A percentile compares a stretch with the other conserved stretches of the same genome.
phyloP scores from a whole-genome alignment of 495 filamentous ascomycete genomes.

The Thermochaetoides thermophila region DNA sequence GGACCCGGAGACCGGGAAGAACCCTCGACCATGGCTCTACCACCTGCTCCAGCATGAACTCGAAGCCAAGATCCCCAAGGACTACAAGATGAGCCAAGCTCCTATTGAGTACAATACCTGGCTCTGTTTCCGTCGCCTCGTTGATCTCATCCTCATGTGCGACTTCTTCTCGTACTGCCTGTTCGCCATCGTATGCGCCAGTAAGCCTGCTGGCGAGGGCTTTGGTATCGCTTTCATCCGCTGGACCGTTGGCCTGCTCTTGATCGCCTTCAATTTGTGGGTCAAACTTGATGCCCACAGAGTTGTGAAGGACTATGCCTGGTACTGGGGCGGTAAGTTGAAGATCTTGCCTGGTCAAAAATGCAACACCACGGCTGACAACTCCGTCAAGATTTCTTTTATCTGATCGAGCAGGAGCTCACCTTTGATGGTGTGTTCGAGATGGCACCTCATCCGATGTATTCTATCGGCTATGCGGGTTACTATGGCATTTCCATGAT shows the following conservation, averaged over 20 bases:
- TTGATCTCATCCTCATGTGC: slow-evolving; percentile 94
- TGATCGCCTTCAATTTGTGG: slow-evolving; percentile 96
- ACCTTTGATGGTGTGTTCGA: slow-evolving; percentile 98
- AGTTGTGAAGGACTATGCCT: slow-evolving; percentile 98
- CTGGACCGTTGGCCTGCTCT: slow-evolving; percentile 63
- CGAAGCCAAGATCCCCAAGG: slow-evolving; percentile 82
- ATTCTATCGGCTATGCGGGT: slow-evolving; percentile 93
- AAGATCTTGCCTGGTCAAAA: no score
- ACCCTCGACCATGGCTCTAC: slow-evolving; percentile 69
- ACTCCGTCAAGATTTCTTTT: slow-evolving; percentile 97
- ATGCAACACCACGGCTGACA: no score
- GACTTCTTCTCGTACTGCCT: slow-evolving; percentile 94
- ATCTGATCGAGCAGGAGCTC: slow-evolving; percentile 90
- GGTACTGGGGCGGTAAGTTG: slow-evolving; percentile 73
- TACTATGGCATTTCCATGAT: slow-evolving; percentile 99
- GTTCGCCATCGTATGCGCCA: slow-evolving; percentile 81
- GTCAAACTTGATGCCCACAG: slow-evolving; percentile 95
- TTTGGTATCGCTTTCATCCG: slow-evolving; percentile 51
- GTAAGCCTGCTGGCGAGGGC: slow-evolving; percentile 55
- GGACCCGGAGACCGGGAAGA: slow-evolving; percentile 60
- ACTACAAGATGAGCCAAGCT: slow-evolving; percentile 86
- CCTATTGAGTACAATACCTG: slow-evolving; percentile 98
- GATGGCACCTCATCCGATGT: slow-evolving; percentile 99
- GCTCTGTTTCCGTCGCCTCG: slow-evolving; percentile 87
- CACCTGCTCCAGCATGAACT: slow-evolving; percentile 71